Conservation (phyloP, 768 basidiomycete genomes). For the Sutorius australiensis region DNA sequence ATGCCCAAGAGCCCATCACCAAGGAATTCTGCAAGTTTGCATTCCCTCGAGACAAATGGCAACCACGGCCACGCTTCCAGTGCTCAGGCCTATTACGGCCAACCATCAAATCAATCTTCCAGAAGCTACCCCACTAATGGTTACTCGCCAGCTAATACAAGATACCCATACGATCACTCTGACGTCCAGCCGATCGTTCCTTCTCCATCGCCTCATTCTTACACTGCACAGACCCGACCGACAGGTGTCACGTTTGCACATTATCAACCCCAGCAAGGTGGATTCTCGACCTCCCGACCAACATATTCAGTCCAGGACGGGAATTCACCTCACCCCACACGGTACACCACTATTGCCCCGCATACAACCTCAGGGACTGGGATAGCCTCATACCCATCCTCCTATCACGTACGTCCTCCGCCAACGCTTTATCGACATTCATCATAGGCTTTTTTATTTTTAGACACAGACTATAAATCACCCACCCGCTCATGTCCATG, state of each 20-base stretch:
- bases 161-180: conserved; percentile 24
- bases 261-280: conserved; percentile 37
- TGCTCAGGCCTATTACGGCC: conserved; percentile 11
- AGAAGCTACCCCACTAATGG: conserved; percentile 14
- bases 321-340: conserved; percentile 14
- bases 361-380: conserved; percentile 14
- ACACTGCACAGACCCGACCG: conserved; percentile 18
- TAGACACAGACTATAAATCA: conserved; percentile 13
- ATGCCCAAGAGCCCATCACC: conserved; percentile 10
- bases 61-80: conserved; percentile 11
- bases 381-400: conserved; percentile 23
- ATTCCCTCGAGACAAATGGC: conserved; percentile 5
- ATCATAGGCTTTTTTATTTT: not conserved
- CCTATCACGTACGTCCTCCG: conserved; percentile 20
- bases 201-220: conserved; percentile 15
- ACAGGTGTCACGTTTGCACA: conserved; percentile 35
- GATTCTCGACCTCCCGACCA: conserved; percentile 33
- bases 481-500: conserved; percentile 17
- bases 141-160: conserved; percentile 15
- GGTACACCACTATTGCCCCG: conserved; percentile 15
- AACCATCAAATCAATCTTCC: conserved; percentile 10
- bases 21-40: conserved; percentile 2
- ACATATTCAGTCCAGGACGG: conserved; percentile 25
- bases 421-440: not conserved
- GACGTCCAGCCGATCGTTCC: conserved; percentile 15